Conservation (phyloP, 129 eudicot species). For the Tanacetum coccineum region DNA sequence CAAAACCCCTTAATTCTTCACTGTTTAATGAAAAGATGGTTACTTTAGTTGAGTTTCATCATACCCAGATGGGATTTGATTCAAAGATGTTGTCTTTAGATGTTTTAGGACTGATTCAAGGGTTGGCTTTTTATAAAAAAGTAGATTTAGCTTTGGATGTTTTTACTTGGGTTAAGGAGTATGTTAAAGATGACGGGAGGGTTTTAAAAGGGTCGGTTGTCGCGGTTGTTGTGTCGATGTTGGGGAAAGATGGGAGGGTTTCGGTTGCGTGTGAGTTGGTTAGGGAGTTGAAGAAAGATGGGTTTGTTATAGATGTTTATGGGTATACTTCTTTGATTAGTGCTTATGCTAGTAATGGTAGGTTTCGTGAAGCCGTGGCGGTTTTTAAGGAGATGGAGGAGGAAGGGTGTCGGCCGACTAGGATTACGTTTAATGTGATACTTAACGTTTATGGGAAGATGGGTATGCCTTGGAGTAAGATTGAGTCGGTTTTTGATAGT, state of each 20-base stretch:
- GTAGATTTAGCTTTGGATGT: slow-evolving; percentile 61
- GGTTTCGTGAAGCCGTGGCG: slow-evolving; percentile 75
- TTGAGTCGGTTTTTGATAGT: slow-evolving; percentile 42
- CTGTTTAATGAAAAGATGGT: slow-evolving; percentile 31
- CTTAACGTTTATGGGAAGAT: slow-evolving; percentile 88
- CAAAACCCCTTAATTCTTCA: slow-evolving; percentile 28
- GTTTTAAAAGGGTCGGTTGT: slow-evolving; percentile 59
- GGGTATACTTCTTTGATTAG: slow-evolving; percentile 71
- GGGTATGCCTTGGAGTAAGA: slow-evolving; percentile 92
- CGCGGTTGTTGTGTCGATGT: slow-evolving; percentile 59
- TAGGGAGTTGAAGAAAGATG: slow-evolving; percentile 57
- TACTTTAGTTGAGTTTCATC: slow-evolving; percentile 28
- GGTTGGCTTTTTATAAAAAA: slow-evolving; percentile 61
- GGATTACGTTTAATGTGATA: slow-evolving; percentile 80
- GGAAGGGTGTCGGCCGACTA: slow-evolving; percentile 74
- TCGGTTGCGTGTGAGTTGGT: slow-evolving; percentile 61
- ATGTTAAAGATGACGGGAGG: slow-evolving; percentile 30
- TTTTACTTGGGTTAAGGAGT: slow-evolving; percentile 54
- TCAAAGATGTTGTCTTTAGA: slow-evolving; percentile 46
- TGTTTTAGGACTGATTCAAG: slow-evolving; percentile 65
- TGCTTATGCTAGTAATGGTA: slow-evolving; percentile 63
- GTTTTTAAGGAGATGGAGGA: slow-evolving; percentile 83
- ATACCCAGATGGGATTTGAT: slow-evolving; percentile 19
- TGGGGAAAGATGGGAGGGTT: slow-evolving; percentile 72
- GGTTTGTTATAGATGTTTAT: slow-evolving; percentile 65